Evolutionary conservation across 345 rosid genomes (phyloP), one percentile per base, ranked within the genome.

Genomic region (Corchorus capsularis): DNA sequence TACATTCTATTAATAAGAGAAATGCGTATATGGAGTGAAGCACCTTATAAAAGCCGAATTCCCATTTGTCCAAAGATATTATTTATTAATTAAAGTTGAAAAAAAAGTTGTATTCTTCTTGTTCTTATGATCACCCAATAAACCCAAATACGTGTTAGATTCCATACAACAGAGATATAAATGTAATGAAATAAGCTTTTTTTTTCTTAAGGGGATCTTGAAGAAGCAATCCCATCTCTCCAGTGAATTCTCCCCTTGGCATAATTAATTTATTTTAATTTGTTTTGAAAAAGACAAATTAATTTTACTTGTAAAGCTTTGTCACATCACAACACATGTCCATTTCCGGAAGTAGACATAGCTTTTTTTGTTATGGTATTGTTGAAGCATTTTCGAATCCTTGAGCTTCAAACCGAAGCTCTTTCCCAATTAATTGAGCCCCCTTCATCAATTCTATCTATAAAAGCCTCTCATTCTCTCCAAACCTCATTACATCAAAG

Each of bases 1-100:
- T 46, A 15, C 17, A 55, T 43, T 65, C 49, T 57, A n/a, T n/a
- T n/a, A 57, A 49, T 49, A 3, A n/a, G 78, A 76, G 71, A 75
- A 71, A 68, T 43, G 82, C 43, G 81, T 63, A 39, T 39, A 63
- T 56, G 71, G 80, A 52, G 61, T 27, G 78, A 19, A 80, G 87
- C 87, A 83, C 87, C 78, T 72, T 22, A 81, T 22, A 81, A 88
- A 84, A 82, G 89, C 82, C 53, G 82, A 82, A 78, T 78, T 77
- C 83, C 84, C 80, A 80, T 83, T 77, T 79, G 81, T 74, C 72
- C 19, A 63, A 82, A 75, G 80, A 83, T 76, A 81, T 69, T 74
- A 27, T 80, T 80, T 27, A 27, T 27, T 27, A 65, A 65, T 81
- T 76, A 71, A 77, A 75, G 63, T 62, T 6, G 50, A 69, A 54